Evolutionary conservation across 1,284 basidiomycete genomes (phyloP).

Genomic region (Papiliotrema fonsecae): DNA sequence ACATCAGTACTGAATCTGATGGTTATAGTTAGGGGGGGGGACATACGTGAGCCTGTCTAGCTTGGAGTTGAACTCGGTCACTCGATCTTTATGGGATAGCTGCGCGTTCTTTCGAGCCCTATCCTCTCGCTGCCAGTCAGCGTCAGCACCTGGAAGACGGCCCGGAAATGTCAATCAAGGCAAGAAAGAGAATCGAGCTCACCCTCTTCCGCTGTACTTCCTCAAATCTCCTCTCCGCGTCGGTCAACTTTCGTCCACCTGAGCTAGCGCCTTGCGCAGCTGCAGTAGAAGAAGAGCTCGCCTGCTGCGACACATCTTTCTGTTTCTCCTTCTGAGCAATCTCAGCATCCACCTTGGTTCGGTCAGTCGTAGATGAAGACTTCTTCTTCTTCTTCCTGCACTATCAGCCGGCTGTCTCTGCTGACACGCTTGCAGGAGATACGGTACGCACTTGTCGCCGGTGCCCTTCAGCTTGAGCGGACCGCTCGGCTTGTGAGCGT

Average conservation of each 20-base stretch:
- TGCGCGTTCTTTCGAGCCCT: slow-evolving; percentile 73
- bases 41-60: slow-evolving; percentile 63
- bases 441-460: slow-evolving; percentile 66
- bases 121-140: slow-evolving; percentile 61
- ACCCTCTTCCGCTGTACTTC: slow-evolving; percentile 78
- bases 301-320: slow-evolving; percentile 30
- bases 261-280: slow-evolving; percentile 6
- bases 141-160: no score
- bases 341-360: slow-evolving; percentile 20
- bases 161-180: no score
- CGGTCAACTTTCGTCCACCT: slow-evolving; percentile 60
- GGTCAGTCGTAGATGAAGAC: slow-evolving; percentile 53
- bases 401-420: not conserved
- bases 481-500: slow-evolving; percentile 78
- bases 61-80: slow-evolving; percentile 84
- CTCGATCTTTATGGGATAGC: slow-evolving; percentile 92
- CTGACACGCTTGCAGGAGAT: not conserved
- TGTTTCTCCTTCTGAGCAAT: slow-evolving; percentile 49
- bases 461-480: slow-evolving; percentile 83
- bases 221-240: slow-evolving; percentile 84
- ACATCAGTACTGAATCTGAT: slow-evolving; percentile 2
- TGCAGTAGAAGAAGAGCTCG: not conserved
- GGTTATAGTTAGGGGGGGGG: not conserved
- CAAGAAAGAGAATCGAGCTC: slow-evolving; percentile 37
- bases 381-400: slow-evolving; percentile 80